Percentiles rank a stretch among this genome's conserved stretches.
Conservation (phyloP, 345 rosid species). For the Psidium friedrichsthalianum region DNA sequence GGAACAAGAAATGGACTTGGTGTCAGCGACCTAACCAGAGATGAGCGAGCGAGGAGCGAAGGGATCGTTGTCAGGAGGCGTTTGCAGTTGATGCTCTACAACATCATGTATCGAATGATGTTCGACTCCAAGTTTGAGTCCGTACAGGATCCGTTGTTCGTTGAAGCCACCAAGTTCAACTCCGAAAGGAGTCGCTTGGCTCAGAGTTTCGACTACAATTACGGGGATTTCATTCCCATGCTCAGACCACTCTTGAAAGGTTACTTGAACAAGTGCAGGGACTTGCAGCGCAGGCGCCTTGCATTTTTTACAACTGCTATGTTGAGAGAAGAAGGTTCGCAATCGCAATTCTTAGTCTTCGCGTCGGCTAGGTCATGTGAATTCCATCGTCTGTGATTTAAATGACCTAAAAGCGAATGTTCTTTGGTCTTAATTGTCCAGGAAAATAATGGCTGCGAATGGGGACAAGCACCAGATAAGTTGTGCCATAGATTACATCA, state of each 20-base stretch:
- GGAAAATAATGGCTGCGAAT: constrained; percentile 37
- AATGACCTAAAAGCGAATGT: neutral
- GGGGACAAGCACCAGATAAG: constrained; percentile 36
- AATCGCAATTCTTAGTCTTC: neutral
- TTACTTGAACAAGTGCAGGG: constrained; percentile 53
- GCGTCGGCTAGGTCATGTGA: neutral
- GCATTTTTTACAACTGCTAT: constrained; percentile 39
- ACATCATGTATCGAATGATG: constrained; percentile 64
- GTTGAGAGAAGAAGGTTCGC: constrained; percentile 31
- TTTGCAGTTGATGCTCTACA: constrained; percentile 51
- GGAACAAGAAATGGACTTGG: constrained; percentile 52
- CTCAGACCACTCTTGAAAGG: constrained; percentile 48
- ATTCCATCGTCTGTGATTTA: neutral
- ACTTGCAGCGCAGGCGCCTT: constrained; percentile 41
- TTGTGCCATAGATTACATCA: constrained; percentile 48
- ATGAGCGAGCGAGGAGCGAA: constrained; percentile 5
- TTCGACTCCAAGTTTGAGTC: constrained; percentile 42
- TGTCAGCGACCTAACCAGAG: constrained; percentile 23
- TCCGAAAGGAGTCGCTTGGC: constrained; percentile 51
- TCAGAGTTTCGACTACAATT: constrained; percentile 55
- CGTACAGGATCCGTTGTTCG: constrained; percentile 33
- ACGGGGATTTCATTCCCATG: constrained; percentile 58
- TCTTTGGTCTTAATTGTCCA: neutral
- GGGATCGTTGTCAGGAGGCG: constrained; percentile 42
- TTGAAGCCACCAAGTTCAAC: constrained; percentile 41